Percentiles rank a stretch among this genome's conserved stretches.
Evolutionary conservation across 352 stramenopile genomes (phyloP).

Genomic region (Phytophthora idaei): DNA sequence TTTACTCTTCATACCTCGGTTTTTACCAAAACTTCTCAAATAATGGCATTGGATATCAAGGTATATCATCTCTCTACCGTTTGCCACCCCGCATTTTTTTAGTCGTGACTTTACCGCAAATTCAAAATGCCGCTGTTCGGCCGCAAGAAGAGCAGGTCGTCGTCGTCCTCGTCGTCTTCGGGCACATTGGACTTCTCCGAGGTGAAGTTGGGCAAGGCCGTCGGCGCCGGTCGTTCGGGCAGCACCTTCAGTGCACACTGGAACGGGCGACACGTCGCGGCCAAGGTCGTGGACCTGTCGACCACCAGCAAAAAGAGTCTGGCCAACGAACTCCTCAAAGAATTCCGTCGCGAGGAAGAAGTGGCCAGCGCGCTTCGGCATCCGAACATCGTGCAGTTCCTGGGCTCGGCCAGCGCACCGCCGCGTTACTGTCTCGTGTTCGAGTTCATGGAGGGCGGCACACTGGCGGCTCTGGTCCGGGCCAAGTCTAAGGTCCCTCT

Average conservation of each 20-base stretch:
- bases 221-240: slow-evolving; percentile 57
- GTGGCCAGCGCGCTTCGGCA: slow-evolving; percentile 62
- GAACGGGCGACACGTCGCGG: slow-evolving; percentile 54
- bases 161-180: slow-evolving; percentile 19
- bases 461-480: slow-evolving; percentile 50
- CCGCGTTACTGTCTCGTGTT: slow-evolving; percentile 69
- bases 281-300: slow-evolving; percentile 56
- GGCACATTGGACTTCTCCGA: slow-evolving; percentile 47
- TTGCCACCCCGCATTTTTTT: slow-evolving; percentile 5
- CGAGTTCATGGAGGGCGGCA: slow-evolving; percentile 72
- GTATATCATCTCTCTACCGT: not conserved
- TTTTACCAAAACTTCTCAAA: too few species aligned
- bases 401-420: slow-evolving; percentile 51
- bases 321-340: slow-evolving; percentile 55
- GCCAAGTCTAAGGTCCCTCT: slow-evolving; percentile 35
- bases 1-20: not conserved
- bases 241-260: slow-evolving; percentile 62
- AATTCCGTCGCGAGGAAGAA: slow-evolving; percentile 61
- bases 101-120: slow-evolving; percentile 5
- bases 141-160: slow-evolving; percentile 27
- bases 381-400: slow-evolving; percentile 65
- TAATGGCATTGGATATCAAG: too few species aligned
- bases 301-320: slow-evolving; percentile 27
- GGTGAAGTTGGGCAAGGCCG: slow-evolving; percentile 45
- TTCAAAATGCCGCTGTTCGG: slow-evolving; percentile 26